A percentile compares a stretch with the other conserved stretches of the same genome.
Conservation (phyloP, 495 filamentous ascomycete species). For the Aspergillus baeticus region DNA sequence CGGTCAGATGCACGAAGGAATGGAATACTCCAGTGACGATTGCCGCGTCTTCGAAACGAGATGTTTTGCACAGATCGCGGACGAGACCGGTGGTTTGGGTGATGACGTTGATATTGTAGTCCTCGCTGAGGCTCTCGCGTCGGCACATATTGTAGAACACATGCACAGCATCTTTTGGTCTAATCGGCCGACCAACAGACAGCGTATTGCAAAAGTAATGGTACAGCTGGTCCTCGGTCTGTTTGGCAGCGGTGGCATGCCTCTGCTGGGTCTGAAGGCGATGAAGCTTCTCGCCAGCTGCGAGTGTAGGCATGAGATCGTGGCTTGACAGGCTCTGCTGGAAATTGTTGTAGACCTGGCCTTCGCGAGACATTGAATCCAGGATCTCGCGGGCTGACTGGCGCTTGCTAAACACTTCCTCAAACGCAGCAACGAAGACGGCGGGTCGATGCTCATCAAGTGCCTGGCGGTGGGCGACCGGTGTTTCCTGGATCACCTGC, state of each 20-base stretch:
- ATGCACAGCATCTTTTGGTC: conserved; percentile 35
- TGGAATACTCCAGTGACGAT: conserved; percentile 53
- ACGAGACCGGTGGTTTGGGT: conserved; percentile 39
- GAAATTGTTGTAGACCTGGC: conserved; percentile 57
- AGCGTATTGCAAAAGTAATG: conserved; percentile 56
- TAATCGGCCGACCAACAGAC: conserved; percentile 39
- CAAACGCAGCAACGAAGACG: conserved; percentile 61
- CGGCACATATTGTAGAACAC: conserved; percentile 53
- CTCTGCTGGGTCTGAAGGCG: conserved; percentile 49
- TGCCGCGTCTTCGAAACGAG: conserved; percentile 50
- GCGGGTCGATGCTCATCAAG: conserved; percentile 42
- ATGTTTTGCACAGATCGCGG: conserved; percentile 38
- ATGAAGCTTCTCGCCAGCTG: conserved; percentile 50
- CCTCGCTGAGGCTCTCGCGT: conserved; percentile 42
- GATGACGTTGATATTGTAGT: conserved; percentile 41
- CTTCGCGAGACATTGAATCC: conserved; percentile 55
- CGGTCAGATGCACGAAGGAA: conserved; percentile 55
- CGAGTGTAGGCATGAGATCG: conserved; percentile 49
- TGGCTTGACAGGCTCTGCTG: conserved; percentile 39
- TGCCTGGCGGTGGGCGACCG: conserved; percentile 26
- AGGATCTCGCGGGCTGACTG: conserved; percentile 53
- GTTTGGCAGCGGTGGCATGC: conserved; percentile 40
- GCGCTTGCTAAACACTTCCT: conserved; percentile 45
- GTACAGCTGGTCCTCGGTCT: conserved; percentile 51
- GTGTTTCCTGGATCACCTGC: conserved; percentile 51